These are phyloP conservation scores for Hyaloscypha hepaticicola DNA, from an alignment of 495 filamentous ascomycete genomes.

Conservation along the genomic window DNA sequence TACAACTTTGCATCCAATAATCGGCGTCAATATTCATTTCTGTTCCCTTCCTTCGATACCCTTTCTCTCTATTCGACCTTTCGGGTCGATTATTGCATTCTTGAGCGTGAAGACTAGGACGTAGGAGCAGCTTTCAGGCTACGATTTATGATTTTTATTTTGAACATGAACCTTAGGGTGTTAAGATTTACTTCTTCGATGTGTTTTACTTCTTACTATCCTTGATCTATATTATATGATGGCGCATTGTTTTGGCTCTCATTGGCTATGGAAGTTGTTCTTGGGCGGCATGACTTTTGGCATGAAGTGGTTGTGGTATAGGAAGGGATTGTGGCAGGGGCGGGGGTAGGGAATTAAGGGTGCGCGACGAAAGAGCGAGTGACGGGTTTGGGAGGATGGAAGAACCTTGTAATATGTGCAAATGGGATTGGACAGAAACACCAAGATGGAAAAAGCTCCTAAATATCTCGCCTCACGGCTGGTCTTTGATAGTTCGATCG, in stretches of 20 bases:
- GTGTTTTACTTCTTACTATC: constrained; percentile 27
- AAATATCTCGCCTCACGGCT: constrained; percentile 34
- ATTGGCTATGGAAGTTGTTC: constrained; percentile 2
- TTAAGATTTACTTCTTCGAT: constrained; percentile 7
- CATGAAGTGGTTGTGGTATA: constrained; percentile 3
- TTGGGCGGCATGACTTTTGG: constrained; percentile 8
- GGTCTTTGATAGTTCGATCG: constrained; percentile 24
- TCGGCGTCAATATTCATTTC: constrained; percentile 7
- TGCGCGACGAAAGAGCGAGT: constrained; percentile 2
- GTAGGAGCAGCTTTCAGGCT: constrained; percentile 15
- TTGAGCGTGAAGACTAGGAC: constrained; percentile 16
- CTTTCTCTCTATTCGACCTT: constrained; percentile 15
- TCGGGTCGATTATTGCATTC: constrained; percentile 16
- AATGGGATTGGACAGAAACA: constrained; percentile 20
- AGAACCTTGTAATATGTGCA: constrained; percentile 24
- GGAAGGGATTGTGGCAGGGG: neutral
- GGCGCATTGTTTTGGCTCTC: constrained; percentile 15
- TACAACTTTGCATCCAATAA: constrained; percentile 17
- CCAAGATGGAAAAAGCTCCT: constrained; percentile 24
- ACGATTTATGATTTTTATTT: constrained; percentile 16
- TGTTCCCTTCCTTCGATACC: constrained; percentile 27
- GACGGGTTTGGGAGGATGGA: constrained; percentile 4
- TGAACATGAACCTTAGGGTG: constrained; percentile 4
- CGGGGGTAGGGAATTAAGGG: neutral
- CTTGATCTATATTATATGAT: constrained; percentile 21